A percentile compares a stretch with the other conserved stretches of the same genome.
Evolutionary conservation across 306 rosid species (phyloP).

Genomic region (Trifolium repens): DNA sequence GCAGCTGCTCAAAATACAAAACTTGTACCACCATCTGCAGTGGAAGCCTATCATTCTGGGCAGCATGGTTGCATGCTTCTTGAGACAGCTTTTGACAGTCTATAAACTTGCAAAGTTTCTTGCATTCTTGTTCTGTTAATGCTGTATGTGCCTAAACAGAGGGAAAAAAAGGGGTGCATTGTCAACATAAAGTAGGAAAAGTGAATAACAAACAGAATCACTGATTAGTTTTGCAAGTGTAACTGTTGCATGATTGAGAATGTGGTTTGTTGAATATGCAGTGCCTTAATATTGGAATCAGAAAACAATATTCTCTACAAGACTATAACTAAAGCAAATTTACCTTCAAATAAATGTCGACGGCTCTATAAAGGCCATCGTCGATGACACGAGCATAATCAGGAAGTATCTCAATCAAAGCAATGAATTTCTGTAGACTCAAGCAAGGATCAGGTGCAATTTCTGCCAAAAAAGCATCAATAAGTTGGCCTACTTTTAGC

Average conservation of each 20-base stretch:
- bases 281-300: conserved; percentile 13
- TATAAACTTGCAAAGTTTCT: conserved; percentile 74
- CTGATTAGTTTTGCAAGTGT: conserved; percentile 12
- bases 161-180: not conserved
- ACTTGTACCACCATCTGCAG: conserved; percentile 79
- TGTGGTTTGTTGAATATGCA: conserved; percentile 21
- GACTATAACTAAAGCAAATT: conserved; percentile 8
- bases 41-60: conserved; percentile 80
- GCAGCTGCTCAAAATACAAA: conserved; percentile 84
- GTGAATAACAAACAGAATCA: not conserved
- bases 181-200: conserved; percentile 15
- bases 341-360: conserved; percentile 88
- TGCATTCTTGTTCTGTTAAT: conserved; percentile 74
- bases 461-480: conserved; percentile 89
- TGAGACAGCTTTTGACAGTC: conserved; percentile 89
- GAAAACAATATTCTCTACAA: not conserved
- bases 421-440: conserved; percentile 62
- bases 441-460: conserved; percentile 83
- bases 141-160: conserved; percentile 67
- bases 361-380: conserved; percentile 85
- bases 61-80: conserved; percentile 93
- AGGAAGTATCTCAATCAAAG: conserved; percentile 76
- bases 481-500: conserved; percentile 78
- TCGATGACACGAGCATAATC: conserved; percentile 87
- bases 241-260: conserved; percentile 30